phyloP scores from a whole-genome alignment of 768 basidiomycete species.

The Clavaria fumosa region DNA sequence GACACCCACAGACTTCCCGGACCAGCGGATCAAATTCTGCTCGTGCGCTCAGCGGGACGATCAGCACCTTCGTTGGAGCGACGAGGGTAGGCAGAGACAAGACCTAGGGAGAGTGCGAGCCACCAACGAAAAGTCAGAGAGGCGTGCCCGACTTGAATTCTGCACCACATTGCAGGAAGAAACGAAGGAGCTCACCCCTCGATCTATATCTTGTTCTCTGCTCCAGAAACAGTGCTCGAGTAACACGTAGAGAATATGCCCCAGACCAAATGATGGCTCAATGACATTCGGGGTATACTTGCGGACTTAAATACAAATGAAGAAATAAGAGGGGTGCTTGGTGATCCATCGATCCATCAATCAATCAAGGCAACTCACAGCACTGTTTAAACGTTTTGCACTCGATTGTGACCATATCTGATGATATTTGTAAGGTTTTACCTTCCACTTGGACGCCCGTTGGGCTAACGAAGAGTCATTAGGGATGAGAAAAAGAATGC shows the following conservation, averaged over 20 bases:
- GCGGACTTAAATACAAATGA: too few relatives aligned
- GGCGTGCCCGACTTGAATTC: not conserved
- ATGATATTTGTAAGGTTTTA: conserved; percentile 51
- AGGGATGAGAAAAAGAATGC: conserved; percentile 5
- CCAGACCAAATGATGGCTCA: conserved; percentile 95
- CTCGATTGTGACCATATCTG: conserved; percentile 63
- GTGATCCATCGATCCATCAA: not conserved
- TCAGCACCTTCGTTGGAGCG: conserved; percentile 92
- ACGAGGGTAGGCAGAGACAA: conserved; percentile 80
- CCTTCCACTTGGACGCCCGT: conserved; percentile 44
- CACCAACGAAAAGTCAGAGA: conserved; percentile 4
- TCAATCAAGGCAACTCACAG: conserved; percentile 28
- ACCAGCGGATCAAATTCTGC: conserved; percentile 75
- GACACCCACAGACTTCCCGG: conserved; percentile 82
- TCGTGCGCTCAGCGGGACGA: conserved; percentile 83
- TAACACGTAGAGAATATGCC: conserved; percentile 85
- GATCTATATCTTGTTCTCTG: conserved; percentile 80
- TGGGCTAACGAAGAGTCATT: conserved; percentile 27
- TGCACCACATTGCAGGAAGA: too few relatives aligned
- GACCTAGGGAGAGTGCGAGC: conserved; percentile 34
- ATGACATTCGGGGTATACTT: conserved; percentile 97
- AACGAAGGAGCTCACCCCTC: conserved; percentile 53
- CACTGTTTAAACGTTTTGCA: conserved; percentile 79
- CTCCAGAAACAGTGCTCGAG: conserved; percentile 96
- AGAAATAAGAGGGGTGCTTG: too few relatives aligned